Evolutionary conservation across 2,329 filamentous ascomycete species (phyloP).

Genomic region (Ciborinia camelliae): DNA sequence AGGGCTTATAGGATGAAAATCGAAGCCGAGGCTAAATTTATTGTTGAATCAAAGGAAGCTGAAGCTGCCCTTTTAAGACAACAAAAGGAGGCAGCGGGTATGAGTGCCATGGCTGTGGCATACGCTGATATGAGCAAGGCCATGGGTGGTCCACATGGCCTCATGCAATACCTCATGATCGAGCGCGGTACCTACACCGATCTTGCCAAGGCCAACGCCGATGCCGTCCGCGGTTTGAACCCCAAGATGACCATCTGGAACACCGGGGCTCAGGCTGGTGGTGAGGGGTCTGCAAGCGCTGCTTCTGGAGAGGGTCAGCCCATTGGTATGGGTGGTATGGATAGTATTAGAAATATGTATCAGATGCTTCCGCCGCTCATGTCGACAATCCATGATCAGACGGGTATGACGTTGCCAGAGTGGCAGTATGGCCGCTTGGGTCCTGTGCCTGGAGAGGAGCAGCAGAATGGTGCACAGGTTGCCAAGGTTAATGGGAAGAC

Average conservation of each 20-base stretch:
- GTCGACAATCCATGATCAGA: conserved; percentile 84
- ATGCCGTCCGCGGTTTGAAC: conserved; percentile 70
- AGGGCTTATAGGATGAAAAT: conserved; percentile 46
- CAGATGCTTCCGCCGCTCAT: conserved; percentile 80
- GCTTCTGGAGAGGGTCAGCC: conserved; percentile 35
- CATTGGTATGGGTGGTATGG: conserved; percentile 51
- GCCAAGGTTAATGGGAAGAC: conserved; percentile 27
- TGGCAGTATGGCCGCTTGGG: conserved; percentile 63
- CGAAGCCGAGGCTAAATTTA: conserved; percentile 40
- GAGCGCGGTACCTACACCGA: conserved; percentile 75
- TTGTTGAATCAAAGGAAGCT: conserved; percentile 46
- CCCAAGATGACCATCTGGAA: conserved; percentile 93
- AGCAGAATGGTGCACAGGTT: not conserved
- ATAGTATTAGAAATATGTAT: conserved; percentile 71
- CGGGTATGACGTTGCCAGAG: conserved; percentile 72
- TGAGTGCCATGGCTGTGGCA: conserved; percentile 74
- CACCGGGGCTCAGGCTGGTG: conserved; percentile 54
- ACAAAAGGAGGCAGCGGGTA: conserved; percentile 73
- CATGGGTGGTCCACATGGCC: conserved; percentile 72
- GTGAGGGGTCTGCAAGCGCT: conserved; percentile 28
- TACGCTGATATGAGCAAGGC: conserved; percentile 69
- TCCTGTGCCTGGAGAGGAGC: conserved; percentile 33
- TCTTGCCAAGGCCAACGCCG: conserved; percentile 73
- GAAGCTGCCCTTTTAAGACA: conserved; percentile 58
- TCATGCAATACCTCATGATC: conserved; percentile 86